phyloP scores from a whole-genome alignment of 805 yeast genomes.

The Kodamaea restingae region DNA sequence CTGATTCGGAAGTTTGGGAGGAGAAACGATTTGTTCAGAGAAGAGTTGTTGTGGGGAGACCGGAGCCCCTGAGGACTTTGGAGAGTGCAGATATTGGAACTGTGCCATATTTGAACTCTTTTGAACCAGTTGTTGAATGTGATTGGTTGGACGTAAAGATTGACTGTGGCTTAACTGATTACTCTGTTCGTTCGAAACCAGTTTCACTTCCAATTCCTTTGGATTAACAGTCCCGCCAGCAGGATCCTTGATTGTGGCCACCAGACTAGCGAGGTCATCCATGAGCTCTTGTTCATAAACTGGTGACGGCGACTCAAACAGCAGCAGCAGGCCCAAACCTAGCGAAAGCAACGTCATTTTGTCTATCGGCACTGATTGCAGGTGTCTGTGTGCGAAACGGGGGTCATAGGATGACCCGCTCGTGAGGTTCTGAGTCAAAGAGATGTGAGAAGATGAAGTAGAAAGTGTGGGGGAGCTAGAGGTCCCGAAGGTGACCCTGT shows the following conservation, averaged over 20 bases:
- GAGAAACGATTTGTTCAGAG: neutral
- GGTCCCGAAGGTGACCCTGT: neutral
- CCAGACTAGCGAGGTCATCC: slow-evolving; percentile 3
- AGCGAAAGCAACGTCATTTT: slow-evolving; percentile 12
- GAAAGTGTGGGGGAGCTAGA: slow-evolving; percentile 9
- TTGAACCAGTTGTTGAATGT: too few relatives aligned
- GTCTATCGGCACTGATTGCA: slow-evolving; percentile 10
- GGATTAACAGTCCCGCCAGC: slow-evolving; percentile 15
- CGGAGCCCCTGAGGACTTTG: neutral
- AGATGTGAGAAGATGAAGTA: slow-evolving; percentile 9
- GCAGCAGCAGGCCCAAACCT: slow-evolving; percentile 8
- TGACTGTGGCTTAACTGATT: neutral
- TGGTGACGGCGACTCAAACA: slow-evolving; percentile 9
- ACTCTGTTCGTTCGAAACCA: neutral
- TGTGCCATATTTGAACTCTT: neutral
- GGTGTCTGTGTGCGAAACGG: slow-evolving; percentile 8
- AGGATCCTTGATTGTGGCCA: slow-evolving; percentile 5
- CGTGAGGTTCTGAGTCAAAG: slow-evolving; percentile 9
- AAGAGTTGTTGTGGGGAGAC: too few relatives aligned
- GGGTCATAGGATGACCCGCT: slow-evolving; percentile 5
- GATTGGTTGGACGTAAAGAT: too few relatives aligned
- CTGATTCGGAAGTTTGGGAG: slow-evolving; percentile 12
- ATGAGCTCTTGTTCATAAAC: slow-evolving; percentile 6
- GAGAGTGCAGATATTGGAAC: neutral
- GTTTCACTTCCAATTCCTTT: slow-evolving; percentile 9